These are phyloP conservation scores for Torulaspora delbrueckii DNA, from an alignment of 805 yeast genomes.

Conservation along the genomic window DNA sequence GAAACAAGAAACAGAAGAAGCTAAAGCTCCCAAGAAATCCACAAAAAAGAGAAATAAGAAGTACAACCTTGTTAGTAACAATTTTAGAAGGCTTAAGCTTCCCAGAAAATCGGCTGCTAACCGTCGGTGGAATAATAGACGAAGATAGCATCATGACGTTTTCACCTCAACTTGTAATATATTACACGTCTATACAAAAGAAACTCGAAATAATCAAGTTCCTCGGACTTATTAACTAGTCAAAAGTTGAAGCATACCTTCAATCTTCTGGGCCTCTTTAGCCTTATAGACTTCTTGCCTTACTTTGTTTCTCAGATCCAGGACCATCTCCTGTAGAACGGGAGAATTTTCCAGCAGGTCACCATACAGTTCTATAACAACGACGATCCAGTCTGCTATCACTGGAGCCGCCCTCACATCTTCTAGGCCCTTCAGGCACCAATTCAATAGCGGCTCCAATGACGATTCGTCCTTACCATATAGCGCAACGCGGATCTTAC, in stretches of 20 bases:
- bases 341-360: slow-evolving; percentile 67
- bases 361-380: slow-evolving; percentile 70
- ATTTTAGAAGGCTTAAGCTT: slow-evolving; percentile 50
- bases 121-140: slow-evolving; percentile 40
- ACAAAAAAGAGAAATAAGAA: slow-evolving; percentile 26
- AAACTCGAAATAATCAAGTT: background rate
- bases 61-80: slow-evolving; percentile 39
- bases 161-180: background rate
- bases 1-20: slow-evolving; percentile 19
- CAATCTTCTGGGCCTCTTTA: slow-evolving; percentile 80
- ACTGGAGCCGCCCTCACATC: slow-evolving; percentile 63
- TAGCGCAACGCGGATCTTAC: slow-evolving; percentile 79
- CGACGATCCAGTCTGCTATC: slow-evolving; percentile 70
- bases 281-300: slow-evolving; percentile 70
- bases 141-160: slow-evolving; percentile 9
- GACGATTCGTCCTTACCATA: slow-evolving; percentile 79
- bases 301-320: slow-evolving; percentile 55
- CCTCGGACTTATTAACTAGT: slow-evolving; percentile 36
- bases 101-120: slow-evolving; percentile 42
- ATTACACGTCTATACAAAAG: background rate
- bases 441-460: slow-evolving; percentile 77
- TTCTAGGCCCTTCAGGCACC: slow-evolving; percentile 73
- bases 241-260: slow-evolving; percentile 88
- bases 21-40: slow-evolving; percentile 22
- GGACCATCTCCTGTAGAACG: slow-evolving; percentile 67